Evolutionary conservation across 768 basidiomycete genomes (phyloP).

Genomic region (Tulasnella sp.): DNA sequence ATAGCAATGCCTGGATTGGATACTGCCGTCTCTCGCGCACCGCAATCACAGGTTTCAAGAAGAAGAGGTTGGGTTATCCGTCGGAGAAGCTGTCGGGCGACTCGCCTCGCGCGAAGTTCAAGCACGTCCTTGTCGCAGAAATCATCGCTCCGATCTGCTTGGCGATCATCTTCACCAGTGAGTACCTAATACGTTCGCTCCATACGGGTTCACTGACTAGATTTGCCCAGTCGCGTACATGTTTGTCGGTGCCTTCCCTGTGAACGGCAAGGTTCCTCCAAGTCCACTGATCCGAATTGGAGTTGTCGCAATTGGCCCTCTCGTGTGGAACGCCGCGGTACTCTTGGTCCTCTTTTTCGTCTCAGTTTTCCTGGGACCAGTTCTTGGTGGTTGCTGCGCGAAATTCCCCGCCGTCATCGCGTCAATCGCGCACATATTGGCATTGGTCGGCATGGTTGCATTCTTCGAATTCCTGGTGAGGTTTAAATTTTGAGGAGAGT

Average conservation of each 20-base stretch:
- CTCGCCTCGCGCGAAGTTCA: slow-evolving; percentile 89
- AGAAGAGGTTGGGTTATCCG: slow-evolving; percentile 92
- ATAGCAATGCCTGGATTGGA: slow-evolving; percentile 98
- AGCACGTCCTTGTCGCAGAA: slow-evolving; percentile 82
- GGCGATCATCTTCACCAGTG: slow-evolving; percentile 78
- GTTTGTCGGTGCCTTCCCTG: slow-evolving; percentile 88
- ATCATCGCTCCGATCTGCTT: slow-evolving; percentile 80
- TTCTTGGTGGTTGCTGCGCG: slow-evolving; percentile 77
- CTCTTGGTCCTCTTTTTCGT: slow-evolving; percentile 83
- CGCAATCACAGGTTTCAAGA: slow-evolving; percentile 99
- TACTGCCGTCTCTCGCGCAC: slow-evolving; percentile 98
- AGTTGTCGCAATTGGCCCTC: slow-evolving; percentile 87
- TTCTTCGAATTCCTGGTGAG: slow-evolving; percentile 96
- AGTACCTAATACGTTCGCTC: slow-evolving; percentile 35
- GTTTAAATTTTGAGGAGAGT: slow-evolving; percentile 31
- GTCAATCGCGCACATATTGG: slow-evolving; percentile 76
- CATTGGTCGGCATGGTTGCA: slow-evolving; percentile 72
- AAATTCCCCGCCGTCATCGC: slow-evolving; percentile 93
- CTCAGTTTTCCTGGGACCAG: slow-evolving; percentile 88
- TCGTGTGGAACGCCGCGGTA: slow-evolving; percentile 91
- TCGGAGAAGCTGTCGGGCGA: slow-evolving; percentile 96
- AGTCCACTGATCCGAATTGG: slow-evolving; percentile 89
- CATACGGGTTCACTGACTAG: background rate
- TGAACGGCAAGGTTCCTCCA: slow-evolving; percentile 60
- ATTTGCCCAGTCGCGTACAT: slow-evolving; percentile 55